A percentile compares a stretch with the other conserved stretches of the same genome.
phyloP scores from a whole-genome alignment of 2,329 filamentous ascomycete genomes.

The Diaporthe helianthi region DNA sequence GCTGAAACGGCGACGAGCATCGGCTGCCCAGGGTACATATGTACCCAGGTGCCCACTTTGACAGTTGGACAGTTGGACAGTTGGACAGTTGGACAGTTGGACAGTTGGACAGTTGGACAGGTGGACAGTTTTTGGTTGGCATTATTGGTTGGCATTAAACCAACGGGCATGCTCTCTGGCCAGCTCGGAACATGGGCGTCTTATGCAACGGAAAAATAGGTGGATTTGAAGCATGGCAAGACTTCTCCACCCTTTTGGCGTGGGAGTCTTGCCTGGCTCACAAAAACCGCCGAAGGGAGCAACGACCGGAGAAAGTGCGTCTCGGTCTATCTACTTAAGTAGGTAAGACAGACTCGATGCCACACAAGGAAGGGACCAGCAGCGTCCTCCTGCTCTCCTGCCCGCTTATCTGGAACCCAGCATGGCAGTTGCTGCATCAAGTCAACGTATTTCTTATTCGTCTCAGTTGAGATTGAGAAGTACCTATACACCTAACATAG shows the following conservation, averaged over 20 bases:
- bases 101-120: not conserved
- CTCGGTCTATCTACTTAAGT: not conserved
- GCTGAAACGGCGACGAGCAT: not conserved
- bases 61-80: not conserved
- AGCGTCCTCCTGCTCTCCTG: not conserved
- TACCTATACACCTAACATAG: no score
- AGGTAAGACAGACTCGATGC: not conserved
- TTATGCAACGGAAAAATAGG: not conserved
- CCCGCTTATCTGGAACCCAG: not conserved
- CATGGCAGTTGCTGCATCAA: not conserved
- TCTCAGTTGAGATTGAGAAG: not conserved
- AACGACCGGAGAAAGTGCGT: not conserved
- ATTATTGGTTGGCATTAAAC: not conserved
- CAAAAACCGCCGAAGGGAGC: no score
- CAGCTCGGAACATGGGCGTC: not conserved
- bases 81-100: not conserved
- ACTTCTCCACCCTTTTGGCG: not conserved
- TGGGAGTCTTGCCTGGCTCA: not conserved
- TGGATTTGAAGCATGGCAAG: not conserved
- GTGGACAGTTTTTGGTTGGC: no score
- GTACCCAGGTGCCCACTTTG: constrained; percentile 4
- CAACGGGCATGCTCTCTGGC: not conserved
- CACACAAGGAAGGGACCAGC: not conserved
- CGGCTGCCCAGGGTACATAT: no score
- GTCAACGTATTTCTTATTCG: not conserved